A percentile compares a stretch with the other conserved stretches of the same genome.
phyloP scores from a whole-genome alignment of 352 stramenopile species.

The Thalassiosira mediterranea region DNA sequence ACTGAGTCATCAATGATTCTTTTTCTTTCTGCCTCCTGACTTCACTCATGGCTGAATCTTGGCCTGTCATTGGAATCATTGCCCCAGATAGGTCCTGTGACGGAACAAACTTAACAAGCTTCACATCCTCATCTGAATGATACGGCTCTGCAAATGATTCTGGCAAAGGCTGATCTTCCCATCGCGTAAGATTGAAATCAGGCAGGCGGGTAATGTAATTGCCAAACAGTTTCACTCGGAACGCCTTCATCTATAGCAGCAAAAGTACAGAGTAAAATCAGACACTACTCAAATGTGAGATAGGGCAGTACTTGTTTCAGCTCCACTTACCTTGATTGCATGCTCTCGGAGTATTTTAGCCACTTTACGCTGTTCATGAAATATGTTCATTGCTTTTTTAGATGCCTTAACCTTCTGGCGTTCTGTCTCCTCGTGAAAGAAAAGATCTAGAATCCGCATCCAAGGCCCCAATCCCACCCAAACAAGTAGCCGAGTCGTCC shows the following conservation, averaged over 20 bases:
- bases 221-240: conserved; percentile 67
- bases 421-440: conserved; percentile 48
- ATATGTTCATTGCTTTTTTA: conserved; percentile 41
- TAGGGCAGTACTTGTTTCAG: not conserved
- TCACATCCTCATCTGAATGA: conserved; percentile 23
- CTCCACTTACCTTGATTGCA: conserved; percentile 52
- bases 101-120: conserved; percentile 39
- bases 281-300: too few relatives aligned
- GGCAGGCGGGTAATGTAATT: conserved; percentile 68
- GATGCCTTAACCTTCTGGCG: conserved; percentile 39
- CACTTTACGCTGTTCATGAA: conserved; percentile 47
- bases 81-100: conserved; percentile 69
- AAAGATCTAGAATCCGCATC: conserved; percentile 57
- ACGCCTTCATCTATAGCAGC: conserved; percentile 60
- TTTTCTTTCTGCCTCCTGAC: conserved; percentile 17
- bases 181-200: conserved; percentile 62
- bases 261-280: too few relatives aligned
- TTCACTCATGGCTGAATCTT: conserved; percentile 19
- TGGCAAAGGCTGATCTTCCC: conserved; percentile 70
- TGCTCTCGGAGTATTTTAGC: conserved; percentile 66
- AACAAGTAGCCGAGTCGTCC: conserved; percentile 38
- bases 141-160: conserved; percentile 57
- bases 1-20: conserved; percentile 20
- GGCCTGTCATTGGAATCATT: conserved; percentile 65
- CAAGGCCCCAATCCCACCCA: conserved; percentile 28